These are phyloP conservation scores for Teunomyces tritomae DNA, from an alignment of 805 yeast genomes.

Conservation along the genomic window DNA sequence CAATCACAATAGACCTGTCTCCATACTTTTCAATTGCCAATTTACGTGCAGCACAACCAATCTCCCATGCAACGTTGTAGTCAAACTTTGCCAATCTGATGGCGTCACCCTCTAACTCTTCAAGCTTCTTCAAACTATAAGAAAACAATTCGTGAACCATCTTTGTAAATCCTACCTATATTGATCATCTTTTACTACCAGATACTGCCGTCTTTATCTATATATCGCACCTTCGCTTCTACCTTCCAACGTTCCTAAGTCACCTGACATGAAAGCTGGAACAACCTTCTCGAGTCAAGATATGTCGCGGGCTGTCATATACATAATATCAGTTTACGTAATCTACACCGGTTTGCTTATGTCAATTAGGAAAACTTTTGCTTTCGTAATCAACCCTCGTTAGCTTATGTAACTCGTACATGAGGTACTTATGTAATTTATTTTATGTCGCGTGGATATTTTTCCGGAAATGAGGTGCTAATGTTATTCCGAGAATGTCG, in stretches of 20 bases:
- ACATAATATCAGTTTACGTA: too few relatives aligned
- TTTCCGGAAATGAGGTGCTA: background rate
- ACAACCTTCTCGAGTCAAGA: too few relatives aligned
- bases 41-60: conserved; percentile 43
- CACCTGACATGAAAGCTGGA: background rate
- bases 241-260: background rate
- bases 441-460: background rate
- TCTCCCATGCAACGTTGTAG: conserved; percentile 41
- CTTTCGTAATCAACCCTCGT: too few relatives aligned
- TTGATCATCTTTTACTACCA: background rate
- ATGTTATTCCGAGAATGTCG: too few relatives aligned
- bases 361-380: too few relatives aligned
- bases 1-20: conserved; percentile 43
- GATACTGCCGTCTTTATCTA: background rate
- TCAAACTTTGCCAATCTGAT: conserved; percentile 25
- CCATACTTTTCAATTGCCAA: conserved; percentile 25
- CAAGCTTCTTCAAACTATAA: conserved; percentile 16
- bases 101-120: conserved; percentile 18
- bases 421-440: background rate
- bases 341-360: too few relatives aligned
- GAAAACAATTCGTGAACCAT: conserved; percentile 9
- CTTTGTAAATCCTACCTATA: background rate
- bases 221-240: background rate
- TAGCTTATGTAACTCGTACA: too few relatives aligned
- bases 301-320: too few relatives aligned